phyloP scores from a whole-genome alignment of 257 asterid species.

The Schizonepeta tenuifolia region DNA sequence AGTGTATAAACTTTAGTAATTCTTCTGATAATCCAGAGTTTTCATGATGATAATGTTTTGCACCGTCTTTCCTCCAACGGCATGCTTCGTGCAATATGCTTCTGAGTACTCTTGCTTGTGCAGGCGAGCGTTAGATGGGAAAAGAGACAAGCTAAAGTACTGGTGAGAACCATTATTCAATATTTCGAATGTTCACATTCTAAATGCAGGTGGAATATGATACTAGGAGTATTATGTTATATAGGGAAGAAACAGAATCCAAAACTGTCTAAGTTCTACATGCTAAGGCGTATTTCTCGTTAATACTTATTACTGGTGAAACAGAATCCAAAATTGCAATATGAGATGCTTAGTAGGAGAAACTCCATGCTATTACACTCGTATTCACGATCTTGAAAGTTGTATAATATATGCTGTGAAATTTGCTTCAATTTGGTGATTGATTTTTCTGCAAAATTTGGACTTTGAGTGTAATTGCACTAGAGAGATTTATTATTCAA shows the following conservation, averaged over 20 bases:
- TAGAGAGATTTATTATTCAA: neutral
- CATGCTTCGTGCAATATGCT: slow-evolving; percentile 3
- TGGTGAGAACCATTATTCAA: slow-evolving; percentile 57
- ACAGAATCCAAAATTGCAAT: neutral
- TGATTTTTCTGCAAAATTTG: neutral
- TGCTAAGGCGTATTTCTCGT: neutral
- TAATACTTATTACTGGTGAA: neutral
- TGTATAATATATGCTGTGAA: neutral
- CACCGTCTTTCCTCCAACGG: neutral
- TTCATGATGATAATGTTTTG: neutral
- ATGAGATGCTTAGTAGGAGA: neutral
- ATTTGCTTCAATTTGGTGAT: neutral
- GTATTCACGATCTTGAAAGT: neutral
- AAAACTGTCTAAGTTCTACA: neutral
- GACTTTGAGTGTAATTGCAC: neutral
- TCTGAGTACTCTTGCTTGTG: slow-evolving; percentile 31
- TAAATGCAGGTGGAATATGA: slow-evolving; percentile 2
- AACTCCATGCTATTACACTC: neutral
- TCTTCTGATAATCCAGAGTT: neutral
- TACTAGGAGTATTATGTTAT: neutral
- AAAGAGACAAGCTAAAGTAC: slow-evolving; percentile 80
- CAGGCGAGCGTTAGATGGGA: slow-evolving; percentile 92
- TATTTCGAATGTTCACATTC: neutral
- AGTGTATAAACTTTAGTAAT: neutral
- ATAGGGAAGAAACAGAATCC: neutral